Evolutionary conservation across 2,329 filamentous ascomycete species (phyloP).

Genomic region (Colletotrichum lupini): DNA sequence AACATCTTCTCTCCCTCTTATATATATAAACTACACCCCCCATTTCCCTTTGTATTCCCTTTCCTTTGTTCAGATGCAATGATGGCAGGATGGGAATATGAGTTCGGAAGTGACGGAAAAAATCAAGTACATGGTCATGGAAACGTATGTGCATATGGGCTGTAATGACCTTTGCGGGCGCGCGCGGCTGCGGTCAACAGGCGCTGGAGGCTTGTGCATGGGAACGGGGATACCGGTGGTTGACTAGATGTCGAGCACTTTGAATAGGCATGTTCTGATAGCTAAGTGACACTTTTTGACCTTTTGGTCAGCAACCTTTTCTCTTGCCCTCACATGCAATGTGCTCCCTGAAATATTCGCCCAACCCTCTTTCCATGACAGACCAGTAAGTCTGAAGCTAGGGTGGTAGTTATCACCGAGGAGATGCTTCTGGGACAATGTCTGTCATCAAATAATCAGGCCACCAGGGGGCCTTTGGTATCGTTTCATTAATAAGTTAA

Average conservation of each 20-base stretch:
- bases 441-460: neutral
- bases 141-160: neutral
- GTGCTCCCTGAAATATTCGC: neutral
- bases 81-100: neutral
- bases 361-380: neutral
- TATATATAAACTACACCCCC: neutral
- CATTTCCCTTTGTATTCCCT: neutral
- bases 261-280: neutral
- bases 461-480: slow-evolving; percentile 5
- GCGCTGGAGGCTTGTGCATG: slow-evolving; percentile 6
- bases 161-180: neutral
- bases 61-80: neutral
- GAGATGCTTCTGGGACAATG: neutral
- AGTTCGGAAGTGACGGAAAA: neutral
- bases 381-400: neutral
- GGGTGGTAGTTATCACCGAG: neutral
- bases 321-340: neutral
- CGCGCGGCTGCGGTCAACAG: neutral
- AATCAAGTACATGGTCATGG: neutral
- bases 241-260: neutral
- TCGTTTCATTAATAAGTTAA: slow-evolving; percentile 24
- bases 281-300: neutral
- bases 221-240: neutral
- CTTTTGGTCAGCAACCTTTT: neutral
- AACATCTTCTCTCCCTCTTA: neutral